Percentiles rank a stretch among this genome's conserved stretches.
Conservation (phyloP, 306 rosid species). For the Fragaria vesca region DNA sequence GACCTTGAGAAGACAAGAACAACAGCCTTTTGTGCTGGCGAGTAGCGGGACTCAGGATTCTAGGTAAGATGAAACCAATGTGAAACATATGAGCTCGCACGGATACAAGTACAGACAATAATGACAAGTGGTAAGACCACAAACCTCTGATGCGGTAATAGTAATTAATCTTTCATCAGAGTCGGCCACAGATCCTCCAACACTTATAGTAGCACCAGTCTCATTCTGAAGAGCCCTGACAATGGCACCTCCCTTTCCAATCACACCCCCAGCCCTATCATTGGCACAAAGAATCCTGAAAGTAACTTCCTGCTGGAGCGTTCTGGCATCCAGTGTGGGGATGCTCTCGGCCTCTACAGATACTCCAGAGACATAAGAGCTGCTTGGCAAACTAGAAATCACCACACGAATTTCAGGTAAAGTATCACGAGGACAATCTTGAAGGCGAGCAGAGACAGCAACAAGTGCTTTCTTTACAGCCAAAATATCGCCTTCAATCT, state of each 20-base stretch:
- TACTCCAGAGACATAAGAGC: slow-evolving; percentile 62
- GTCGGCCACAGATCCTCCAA: slow-evolving; percentile 61
- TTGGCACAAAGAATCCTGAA: slow-evolving; percentile 78
- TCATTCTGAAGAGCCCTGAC: slow-evolving; percentile 83
- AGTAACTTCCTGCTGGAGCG: slow-evolving; percentile 59
- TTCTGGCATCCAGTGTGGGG: slow-evolving; percentile 45
- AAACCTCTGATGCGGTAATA: slow-evolving; percentile 82
- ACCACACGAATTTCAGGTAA: slow-evolving; percentile 39
- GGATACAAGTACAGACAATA: slow-evolving; percentile 15
- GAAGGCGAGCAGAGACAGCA: slow-evolving; percentile 78
- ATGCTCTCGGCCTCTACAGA: slow-evolving; percentile 58
- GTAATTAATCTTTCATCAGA: slow-evolving; percentile 82
- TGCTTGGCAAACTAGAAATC: slow-evolving; percentile 45
- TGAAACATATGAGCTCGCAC: slow-evolving; percentile 7
- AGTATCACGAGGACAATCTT: slow-evolving; percentile 54
- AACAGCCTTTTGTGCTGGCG: slow-evolving; percentile 85
- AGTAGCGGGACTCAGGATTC: slow-evolving; percentile 80
- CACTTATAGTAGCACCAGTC: slow-evolving; percentile 77
- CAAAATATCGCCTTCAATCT: slow-evolving; percentile 84
- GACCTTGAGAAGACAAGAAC: slow-evolving; percentile 87
- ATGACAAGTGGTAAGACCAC: slow-evolving; percentile 17
- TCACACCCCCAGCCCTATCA: slow-evolving; percentile 85
- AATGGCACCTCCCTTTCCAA: slow-evolving; percentile 90
- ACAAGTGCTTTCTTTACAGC: slow-evolving; percentile 82
- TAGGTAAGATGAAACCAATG: slow-evolving; percentile 27